Percentiles rank a stretch among this genome's conserved stretches.
Evolutionary conservation across 129 eudicot species (phyloP).

Genomic region (Scalesia atractyloides): DNA sequence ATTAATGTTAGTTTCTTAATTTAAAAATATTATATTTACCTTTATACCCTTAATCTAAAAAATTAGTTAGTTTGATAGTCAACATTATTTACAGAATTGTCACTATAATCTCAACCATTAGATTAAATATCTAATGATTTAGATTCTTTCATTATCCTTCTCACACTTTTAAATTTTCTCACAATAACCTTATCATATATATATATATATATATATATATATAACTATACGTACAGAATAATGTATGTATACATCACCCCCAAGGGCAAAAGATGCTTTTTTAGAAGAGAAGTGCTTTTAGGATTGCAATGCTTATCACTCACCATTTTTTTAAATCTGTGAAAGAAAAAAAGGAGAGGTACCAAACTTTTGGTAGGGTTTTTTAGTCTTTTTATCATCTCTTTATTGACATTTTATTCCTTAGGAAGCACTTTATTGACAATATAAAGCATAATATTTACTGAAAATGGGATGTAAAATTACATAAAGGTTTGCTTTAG

Average conservation of each 20-base stretch:
- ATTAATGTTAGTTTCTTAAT: too few species aligned
- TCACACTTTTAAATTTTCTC: too few species aligned
- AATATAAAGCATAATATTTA: constrained; percentile 30
- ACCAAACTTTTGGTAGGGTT: constrained; percentile 31
- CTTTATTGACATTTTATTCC: constrained; percentile 69
- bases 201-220: neutral
- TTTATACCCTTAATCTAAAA: too few species aligned
- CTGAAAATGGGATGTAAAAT: constrained; percentile 32
- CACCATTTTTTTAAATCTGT: constrained; percentile 50
- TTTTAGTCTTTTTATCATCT: constrained; percentile 37
- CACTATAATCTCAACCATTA: too few species aligned
- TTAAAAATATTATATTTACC: too few species aligned
- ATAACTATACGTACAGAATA: neutral
- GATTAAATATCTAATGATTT: too few species aligned
- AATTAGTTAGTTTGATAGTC: too few species aligned
- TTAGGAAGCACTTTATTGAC: constrained; percentile 65
- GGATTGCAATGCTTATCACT: constrained; percentile 46
- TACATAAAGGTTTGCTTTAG: constrained; percentile 50
- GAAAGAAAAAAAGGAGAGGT: constrained; percentile 44
- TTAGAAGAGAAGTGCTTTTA: constrained; percentile 42
- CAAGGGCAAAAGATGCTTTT: constrained; percentile 60
- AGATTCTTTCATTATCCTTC: too few species aligned
- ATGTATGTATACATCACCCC: constrained; percentile 26
- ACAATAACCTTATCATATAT: too few species aligned
- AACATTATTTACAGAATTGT: too few species aligned